A percentile compares a stretch with the other conserved stretches of the same genome.
These are phyloP conservation scores for Chlamydomonas incerta DNA, from an alignment of 139 green algal species.

Conservation along the genomic window DNA sequence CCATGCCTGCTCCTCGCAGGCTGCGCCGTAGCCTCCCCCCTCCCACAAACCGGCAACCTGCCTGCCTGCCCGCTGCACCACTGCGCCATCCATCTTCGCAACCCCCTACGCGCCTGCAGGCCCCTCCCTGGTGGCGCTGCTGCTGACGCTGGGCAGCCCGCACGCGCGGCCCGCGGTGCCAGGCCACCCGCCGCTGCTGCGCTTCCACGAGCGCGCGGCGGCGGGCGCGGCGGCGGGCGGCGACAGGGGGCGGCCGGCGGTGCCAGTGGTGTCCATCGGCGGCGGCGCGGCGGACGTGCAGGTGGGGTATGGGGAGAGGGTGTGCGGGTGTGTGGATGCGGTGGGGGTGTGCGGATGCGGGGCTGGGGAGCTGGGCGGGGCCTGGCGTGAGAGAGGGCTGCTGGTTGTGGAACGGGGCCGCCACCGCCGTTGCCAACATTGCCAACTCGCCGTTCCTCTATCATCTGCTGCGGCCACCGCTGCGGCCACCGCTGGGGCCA, in stretches of 20 bases:
- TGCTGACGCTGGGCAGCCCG: conserved; percentile 64
- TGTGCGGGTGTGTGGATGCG: background rate
- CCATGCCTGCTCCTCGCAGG: too few species aligned
- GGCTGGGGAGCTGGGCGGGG: too few species aligned
- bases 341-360: background rate
- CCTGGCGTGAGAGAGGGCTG: background rate
- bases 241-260: background rate
- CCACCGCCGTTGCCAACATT: background rate
- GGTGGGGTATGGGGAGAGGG: conserved; percentile 11
- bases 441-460: background rate
- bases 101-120: conserved; percentile 38
- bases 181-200: conserved; percentile 52
- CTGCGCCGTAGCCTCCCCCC: too few species aligned
- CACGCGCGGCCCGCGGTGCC: conserved; percentile 55
- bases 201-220: conserved; percentile 40
- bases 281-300: conserved; percentile 61
- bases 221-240: too few species aligned
- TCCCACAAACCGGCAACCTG: too few species aligned
- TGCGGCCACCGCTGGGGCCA: too few species aligned
- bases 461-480: background rate
- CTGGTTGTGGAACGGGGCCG: too few species aligned
- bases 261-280: conserved; percentile 53
- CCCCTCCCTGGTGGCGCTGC: conserved; percentile 34
- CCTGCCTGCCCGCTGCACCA: too few species aligned
- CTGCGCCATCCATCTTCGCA: too few species aligned